phyloP scores from a whole-genome alignment of 106 monocot species.

The Phalaenopsis equestris region DNA sequence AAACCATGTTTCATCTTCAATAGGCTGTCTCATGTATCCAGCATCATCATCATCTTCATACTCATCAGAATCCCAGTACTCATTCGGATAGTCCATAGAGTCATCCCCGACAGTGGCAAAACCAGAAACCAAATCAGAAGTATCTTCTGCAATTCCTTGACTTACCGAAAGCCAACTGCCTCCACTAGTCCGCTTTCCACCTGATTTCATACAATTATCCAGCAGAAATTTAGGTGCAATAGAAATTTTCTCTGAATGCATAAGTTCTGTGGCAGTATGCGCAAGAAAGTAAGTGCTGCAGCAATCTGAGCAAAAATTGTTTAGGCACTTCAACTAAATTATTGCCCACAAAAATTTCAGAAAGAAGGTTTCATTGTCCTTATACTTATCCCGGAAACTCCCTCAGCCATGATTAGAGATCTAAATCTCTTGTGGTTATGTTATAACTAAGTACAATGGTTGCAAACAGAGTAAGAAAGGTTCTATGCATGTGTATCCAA shows the following conservation, averaged over 20 bases:
- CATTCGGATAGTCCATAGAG: slow-evolving; percentile 83
- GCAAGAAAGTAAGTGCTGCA: no score
- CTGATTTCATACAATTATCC: slow-evolving; percentile 26
- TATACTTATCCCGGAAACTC: no score
- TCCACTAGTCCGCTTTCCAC: slow-evolving; percentile 61
- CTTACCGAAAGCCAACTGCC: slow-evolving; percentile 92
- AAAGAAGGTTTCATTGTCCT: no score
- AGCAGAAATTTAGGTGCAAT: slow-evolving; percentile 2
- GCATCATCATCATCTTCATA: slow-evolving; percentile 98
- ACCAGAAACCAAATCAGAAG: slow-evolving; percentile 93
- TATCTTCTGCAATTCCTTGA: slow-evolving; percentile 92
- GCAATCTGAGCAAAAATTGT: no score
- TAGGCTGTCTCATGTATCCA: slow-evolving; percentile 93
- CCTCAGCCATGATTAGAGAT: no score
- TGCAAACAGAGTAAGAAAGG: no score
- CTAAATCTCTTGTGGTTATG: no score
- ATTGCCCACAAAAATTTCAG: no score
- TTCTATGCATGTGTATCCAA: no score
- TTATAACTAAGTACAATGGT: no score
- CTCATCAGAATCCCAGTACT: slow-evolving; percentile 99
- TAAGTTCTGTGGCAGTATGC: no score
- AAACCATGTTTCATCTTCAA: slow-evolving; percentile 99
- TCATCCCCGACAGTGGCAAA: slow-evolving; percentile 97
- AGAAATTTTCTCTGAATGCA: neutral
- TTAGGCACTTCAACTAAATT: no score